Evolutionary conservation across 2,329 filamentous ascomycete species (phyloP).

Genomic region (Aspergillus sp.): DNA sequence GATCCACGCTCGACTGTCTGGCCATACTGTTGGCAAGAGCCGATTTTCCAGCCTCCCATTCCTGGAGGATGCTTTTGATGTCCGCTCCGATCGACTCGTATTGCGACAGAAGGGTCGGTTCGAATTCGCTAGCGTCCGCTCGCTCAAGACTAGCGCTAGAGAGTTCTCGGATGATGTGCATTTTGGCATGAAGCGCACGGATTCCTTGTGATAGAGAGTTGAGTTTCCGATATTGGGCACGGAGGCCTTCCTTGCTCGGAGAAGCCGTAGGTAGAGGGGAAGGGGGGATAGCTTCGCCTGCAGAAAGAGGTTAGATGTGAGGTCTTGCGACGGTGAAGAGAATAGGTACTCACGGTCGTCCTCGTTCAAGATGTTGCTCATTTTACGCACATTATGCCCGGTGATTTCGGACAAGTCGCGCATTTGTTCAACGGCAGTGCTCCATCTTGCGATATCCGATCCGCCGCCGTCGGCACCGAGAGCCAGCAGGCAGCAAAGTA

Average conservation of each 20-base stretch:
- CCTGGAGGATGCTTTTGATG: conserved; percentile 73
- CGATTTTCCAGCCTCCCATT: conserved; percentile 86
- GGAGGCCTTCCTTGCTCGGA: conserved; percentile 78
- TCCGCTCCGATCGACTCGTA: conserved; percentile 95
- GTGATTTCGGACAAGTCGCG: conserved; percentile 63
- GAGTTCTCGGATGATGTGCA: conserved; percentile 88
- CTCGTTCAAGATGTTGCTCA: conserved; percentile 71
- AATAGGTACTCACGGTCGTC: conserved; percentile 66
- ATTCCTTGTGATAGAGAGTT: conserved; percentile 88
- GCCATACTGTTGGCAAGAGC: conserved; percentile 79
- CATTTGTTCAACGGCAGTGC: conserved; percentile 73
- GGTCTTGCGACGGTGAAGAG: neutral
- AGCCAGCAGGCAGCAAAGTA: conserved; percentile 84
- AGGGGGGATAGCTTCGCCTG: conserved; percentile 47
- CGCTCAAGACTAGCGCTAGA: conserved; percentile 77
- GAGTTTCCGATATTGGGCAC: conserved; percentile 83
- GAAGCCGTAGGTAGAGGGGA: conserved; percentile 64
- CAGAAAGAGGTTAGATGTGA: neutral
- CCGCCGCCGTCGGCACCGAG: conserved; percentile 78
- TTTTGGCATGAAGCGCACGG: conserved; percentile 87
- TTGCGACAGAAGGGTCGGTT: conserved; percentile 75
- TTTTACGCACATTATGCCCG: conserved; percentile 60
- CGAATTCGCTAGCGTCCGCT: conserved; percentile 68
- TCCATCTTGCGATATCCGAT: conserved; percentile 76
- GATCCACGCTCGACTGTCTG: conserved; percentile 66